Base-by-base conservation (phyloP, 768 basidiomycete genomes). In the Cystobasidiopsis lactophilus region DNA sequence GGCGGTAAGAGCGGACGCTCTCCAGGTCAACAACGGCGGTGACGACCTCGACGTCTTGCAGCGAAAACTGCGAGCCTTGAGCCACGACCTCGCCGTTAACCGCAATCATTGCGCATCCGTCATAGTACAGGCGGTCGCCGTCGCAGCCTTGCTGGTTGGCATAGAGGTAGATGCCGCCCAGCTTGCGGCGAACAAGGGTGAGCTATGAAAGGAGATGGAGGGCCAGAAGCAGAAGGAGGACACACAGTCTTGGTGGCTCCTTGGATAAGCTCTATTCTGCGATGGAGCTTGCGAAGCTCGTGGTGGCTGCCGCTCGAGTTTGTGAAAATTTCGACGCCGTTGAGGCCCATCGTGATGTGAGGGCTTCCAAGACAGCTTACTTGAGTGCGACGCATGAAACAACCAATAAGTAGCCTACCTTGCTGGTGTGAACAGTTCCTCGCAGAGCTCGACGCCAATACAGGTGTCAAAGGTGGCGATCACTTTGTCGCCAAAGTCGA, bases 131-230 rank as follows among this genome's bases (percentile, higher is more conserved):
- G 29, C 93, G 77, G 65, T 98, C 93, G 1, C 93, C 93, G 62
- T 98, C 93, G 63, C 93, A 98, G 4, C 93, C 93, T 71, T 93
- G 91, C 62, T 98, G 93, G 64, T 98, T 98, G 9, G 93, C 85
- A 61, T 98, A 98, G 5, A 98, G 74, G 67, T 98, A 98, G 50
- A 95, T 77, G 2, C 93, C 93, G 10, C 93, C 93, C 33, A 89
- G 75, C 91, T 95, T 58, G 16, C n/a, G 3, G 48, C 24, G 26
- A 14, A 18, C 11, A 21, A 1, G 9, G 16, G 1, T 18, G 13
- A 29, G n/a, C n/a, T n/a, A n/a, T n/a, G 2, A 27, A 11, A 26
- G 14, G 19, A 5, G 23, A 18, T 2, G 11, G 31, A 27, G 35
- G n/a, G n/a, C n/a, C n/a, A n/a, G n/a, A n/a, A n/a, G n/a, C n/a